A percentile compares a stretch with the other conserved stretches of the same genome.
phyloP scores from a whole-genome alignment of 345 rosid species.

The Acer campestre region DNA sequence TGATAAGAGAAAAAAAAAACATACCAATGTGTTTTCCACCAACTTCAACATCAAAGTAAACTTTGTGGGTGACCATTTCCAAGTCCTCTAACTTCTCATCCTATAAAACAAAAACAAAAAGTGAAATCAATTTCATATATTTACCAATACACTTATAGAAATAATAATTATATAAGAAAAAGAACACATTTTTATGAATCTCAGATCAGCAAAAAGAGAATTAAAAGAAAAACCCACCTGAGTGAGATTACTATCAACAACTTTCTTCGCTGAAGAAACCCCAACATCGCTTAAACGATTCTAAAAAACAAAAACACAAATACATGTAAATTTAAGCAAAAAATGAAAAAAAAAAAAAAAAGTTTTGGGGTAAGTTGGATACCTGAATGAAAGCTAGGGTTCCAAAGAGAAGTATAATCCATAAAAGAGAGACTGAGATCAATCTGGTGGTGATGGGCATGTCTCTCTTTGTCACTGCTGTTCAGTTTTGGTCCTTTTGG shows the following conservation, averaged over 20 bases:
- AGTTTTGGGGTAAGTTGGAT: not conserved
- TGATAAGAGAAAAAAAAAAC: not conserved
- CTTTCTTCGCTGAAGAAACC: constrained; percentile 41
- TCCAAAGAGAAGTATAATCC: constrained; percentile 63
- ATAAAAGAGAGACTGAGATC: constrained; percentile 48
- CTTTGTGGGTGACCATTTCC: constrained; percentile 77
- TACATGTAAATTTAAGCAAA: not conserved
- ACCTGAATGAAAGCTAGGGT: constrained; percentile 81
- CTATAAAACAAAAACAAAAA: constrained; percentile 26
- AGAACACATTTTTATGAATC: not conserved
- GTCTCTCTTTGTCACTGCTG: not conserved
- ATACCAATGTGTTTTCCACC: constrained; percentile 83
- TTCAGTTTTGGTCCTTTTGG: not conserved
- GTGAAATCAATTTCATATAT: not conserved
- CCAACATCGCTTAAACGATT: constrained; percentile 55
- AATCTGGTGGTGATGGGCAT: constrained; percentile 63
- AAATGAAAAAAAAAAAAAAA: not conserved
- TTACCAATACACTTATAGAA: not conserved
- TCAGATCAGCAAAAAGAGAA: not conserved
- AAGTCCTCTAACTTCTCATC: constrained; percentile 46
- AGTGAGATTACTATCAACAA: constrained; percentile 24
- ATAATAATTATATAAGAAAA: not conserved
- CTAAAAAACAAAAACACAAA: constrained; percentile 27
- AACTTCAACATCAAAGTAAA: constrained; percentile 86
- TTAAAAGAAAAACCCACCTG: constrained; percentile 31